Conservation (phyloP, 1,284 basidiomycete genomes). For the Coniferiporia sulphurascens region DNA sequence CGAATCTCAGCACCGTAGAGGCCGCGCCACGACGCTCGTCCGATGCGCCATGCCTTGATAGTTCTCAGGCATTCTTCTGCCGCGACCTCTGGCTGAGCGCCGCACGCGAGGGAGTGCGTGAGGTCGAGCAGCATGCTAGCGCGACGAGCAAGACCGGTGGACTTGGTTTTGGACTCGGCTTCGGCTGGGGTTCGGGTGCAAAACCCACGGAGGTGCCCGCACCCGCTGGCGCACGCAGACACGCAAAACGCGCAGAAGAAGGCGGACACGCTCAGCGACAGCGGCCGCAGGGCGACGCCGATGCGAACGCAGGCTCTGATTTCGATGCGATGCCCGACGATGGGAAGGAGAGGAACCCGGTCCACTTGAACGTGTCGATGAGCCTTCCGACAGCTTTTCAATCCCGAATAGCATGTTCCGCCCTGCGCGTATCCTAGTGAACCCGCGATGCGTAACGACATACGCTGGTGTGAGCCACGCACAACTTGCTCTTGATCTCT, state of each 20-base stretch:
- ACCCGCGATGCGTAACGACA: conserved; percentile 92
- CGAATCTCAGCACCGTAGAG: conserved; percentile 68
- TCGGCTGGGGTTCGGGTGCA: conserved; percentile 15
- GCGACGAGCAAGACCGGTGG: conserved; percentile 18
- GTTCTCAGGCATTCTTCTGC: conserved; percentile 94
- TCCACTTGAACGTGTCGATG: background rate
- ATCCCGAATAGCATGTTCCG: conserved; percentile 87
- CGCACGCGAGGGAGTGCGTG: conserved; percentile 66
- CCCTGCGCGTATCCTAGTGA: conserved; percentile 86
- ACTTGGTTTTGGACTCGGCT: conserved; percentile 16
- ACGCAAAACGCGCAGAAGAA: conserved; percentile 25
- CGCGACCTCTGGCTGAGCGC: conserved; percentile 87
- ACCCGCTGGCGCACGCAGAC: conserved; percentile 14
- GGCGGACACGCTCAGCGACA: conserved; percentile 32
- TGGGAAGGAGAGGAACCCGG: conserved; percentile 5
- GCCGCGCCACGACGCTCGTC: conserved; percentile 53
- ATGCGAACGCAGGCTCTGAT: conserved; percentile 82
- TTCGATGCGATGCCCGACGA: conserved; percentile 80
- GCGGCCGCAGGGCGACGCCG: conserved; percentile 44
- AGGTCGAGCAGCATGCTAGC: conserved; percentile 25
- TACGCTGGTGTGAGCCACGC: conserved; percentile 95
- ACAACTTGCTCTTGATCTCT: conserved; percentile 85
- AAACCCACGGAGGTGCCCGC: conserved; percentile 22
- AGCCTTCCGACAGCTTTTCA: conserved; percentile 37
- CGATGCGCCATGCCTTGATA: conserved; percentile 87